phyloP scores from a whole-genome alignment of 331 rosid species.

The Spiraea crenata region DNA sequence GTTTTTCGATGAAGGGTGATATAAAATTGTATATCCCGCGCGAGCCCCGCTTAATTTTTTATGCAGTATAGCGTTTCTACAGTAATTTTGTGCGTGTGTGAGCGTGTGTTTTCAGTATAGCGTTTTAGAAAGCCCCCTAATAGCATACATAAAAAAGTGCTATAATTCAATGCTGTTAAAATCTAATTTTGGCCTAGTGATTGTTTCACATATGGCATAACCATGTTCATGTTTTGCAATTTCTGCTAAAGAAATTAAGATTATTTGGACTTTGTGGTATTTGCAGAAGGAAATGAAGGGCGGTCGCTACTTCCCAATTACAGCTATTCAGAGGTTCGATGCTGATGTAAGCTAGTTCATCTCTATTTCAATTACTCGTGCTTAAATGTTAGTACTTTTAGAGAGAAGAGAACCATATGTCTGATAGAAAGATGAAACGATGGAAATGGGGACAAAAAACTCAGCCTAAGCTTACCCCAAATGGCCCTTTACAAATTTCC shows the following conservation, averaged over 20 bases:
- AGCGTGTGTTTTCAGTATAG: no score
- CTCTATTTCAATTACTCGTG: constrained; percentile 2
- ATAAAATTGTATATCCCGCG: no score
- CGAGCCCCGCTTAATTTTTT: no score
- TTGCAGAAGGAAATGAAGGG: constrained; percentile 64
- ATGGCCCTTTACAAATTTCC: background rate
- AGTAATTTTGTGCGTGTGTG: no score
- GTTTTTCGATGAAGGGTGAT: no score
- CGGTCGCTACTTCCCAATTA: constrained; percentile 82
- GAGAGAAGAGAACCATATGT: background rate
- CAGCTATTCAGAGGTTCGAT: constrained; percentile 91
- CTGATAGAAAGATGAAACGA: background rate
- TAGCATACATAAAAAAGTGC: no score
- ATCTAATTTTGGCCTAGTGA: no score
- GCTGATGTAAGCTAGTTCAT: constrained; percentile 67
- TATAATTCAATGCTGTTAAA: no score
- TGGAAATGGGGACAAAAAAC: background rate
- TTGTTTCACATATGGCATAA: background rate
- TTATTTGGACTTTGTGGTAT: constrained; percentile 15
- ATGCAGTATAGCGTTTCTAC: no score
- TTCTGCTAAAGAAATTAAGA: background rate
- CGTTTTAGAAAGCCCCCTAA: no score
- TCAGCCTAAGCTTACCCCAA: background rate
- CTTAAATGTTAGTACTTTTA: background rate
- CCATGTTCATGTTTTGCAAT: background rate